Conservation (phyloP, 495 filamentous ascomycete genomes). For the Pseudevernia furfuracea region DNA sequence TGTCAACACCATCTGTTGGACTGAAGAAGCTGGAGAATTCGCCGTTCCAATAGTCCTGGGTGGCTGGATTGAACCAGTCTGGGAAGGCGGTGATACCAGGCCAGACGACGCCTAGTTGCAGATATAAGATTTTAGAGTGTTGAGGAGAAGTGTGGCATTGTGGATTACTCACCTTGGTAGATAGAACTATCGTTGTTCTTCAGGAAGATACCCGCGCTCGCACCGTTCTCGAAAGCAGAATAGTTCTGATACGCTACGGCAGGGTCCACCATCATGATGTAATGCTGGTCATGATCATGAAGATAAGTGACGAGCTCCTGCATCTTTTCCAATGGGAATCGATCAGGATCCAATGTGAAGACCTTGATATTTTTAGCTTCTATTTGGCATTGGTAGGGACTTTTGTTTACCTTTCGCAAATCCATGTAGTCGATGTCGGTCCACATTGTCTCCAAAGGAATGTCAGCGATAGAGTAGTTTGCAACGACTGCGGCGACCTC, state of each 20-base stretch:
- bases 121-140: conserved; percentile 26
- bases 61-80: conserved; percentile 72
- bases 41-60: conserved; percentile 63
- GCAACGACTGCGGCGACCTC: conserved; percentile 72
- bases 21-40: conserved; percentile 67
- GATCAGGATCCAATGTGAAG: conserved; percentile 67
- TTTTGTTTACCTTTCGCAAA: conserved; percentile 41
- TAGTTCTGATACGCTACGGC: conserved; percentile 67
- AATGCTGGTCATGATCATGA: conserved; percentile 67
- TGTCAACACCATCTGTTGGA: conserved; percentile 58
- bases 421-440: conserved; percentile 83
- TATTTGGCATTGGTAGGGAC: not conserved
- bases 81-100: conserved; percentile 73
- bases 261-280: conserved; percentile 84
- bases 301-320: conserved; percentile 64
- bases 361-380: not conserved
- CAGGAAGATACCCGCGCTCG: conserved; percentile 56
- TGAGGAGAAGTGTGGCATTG: conserved; percentile 11
- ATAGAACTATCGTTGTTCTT: conserved; percentile 55
- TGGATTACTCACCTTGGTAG: conserved; percentile 46
- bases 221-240: conserved; percentile 54
- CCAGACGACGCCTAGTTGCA: conserved; percentile 58
- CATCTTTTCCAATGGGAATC: conserved; percentile 61
- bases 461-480: conserved; percentile 67
- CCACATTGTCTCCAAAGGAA: conserved; percentile 86